Percentiles rank a stretch among this genome's conserved stretches.
phyloP scores from a whole-genome alignment of 2,329 filamentous ascomycete genomes.

The Diaporthe sp. region DNA sequence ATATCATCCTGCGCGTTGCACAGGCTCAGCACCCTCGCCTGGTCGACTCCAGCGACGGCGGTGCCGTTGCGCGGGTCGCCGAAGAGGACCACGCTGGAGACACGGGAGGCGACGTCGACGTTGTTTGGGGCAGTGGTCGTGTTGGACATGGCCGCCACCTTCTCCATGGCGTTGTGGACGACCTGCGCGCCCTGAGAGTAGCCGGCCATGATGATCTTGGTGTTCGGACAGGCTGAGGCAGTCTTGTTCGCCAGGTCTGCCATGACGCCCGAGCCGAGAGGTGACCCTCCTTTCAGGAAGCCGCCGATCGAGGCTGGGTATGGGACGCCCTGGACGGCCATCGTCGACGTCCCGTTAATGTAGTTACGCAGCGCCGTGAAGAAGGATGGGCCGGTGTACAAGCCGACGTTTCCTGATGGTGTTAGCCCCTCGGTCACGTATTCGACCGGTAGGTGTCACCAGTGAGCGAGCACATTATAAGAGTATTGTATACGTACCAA shows the following conservation, averaged over 20 bases:
- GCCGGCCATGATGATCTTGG: slow-evolving; percentile 56
- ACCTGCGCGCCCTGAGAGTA: slow-evolving; percentile 48
- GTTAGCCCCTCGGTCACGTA: neutral
- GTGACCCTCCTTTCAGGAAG: slow-evolving; percentile 45
- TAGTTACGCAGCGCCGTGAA: slow-evolving; percentile 44
- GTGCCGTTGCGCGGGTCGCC: slow-evolving; percentile 42
- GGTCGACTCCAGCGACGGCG: slow-evolving; percentile 32
- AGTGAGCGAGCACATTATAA: neutral
- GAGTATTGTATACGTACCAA: slow-evolving; percentile 11
- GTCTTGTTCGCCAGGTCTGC: slow-evolving; percentile 46
- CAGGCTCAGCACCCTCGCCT: slow-evolving; percentile 29
- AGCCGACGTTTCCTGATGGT: slow-evolving; percentile 46
- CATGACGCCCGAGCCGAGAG: slow-evolving; percentile 36
- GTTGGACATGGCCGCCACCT: slow-evolving; percentile 27
- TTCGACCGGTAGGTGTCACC: too few relatives aligned
- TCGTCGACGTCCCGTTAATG: slow-evolving; percentile 39
- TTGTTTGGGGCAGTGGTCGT: neutral
- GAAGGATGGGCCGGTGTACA: slow-evolving; percentile 46
- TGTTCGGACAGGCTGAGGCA: slow-evolving; percentile 50
- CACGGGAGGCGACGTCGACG: slow-evolving; percentile 9
- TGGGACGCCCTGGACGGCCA: slow-evolving; percentile 48
- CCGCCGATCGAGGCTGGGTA: slow-evolving; percentile 46
- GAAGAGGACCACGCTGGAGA: slow-evolving; percentile 36
- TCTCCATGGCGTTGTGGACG: slow-evolving; percentile 44
- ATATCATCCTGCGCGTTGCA: slow-evolving; percentile 40